phyloP scores from a whole-genome alignment of 257 asterid genomes.

The Capsicum chinense region DNA sequence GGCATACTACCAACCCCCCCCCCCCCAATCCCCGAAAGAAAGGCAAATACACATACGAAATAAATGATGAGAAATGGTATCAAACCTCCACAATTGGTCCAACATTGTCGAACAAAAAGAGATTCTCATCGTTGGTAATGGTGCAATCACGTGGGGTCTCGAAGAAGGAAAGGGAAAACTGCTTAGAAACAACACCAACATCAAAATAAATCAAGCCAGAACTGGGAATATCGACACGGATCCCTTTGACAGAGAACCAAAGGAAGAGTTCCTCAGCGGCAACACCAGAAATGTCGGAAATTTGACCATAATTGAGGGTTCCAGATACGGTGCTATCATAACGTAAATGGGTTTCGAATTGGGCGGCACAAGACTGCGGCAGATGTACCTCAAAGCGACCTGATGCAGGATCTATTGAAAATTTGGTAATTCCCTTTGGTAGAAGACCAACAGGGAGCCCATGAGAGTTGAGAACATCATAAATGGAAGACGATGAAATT shows the following conservation, averaged over 20 bases:
- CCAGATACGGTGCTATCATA: conserved; percentile 70
- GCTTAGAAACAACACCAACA: conserved; percentile 80
- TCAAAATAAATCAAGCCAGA: conserved; percentile 93
- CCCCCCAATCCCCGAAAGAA: neutral
- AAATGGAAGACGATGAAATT: conserved; percentile 41
- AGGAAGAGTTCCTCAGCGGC: conserved; percentile 81
- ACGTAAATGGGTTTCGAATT: conserved; percentile 74
- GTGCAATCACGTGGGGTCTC: conserved; percentile 81
- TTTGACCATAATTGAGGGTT: conserved; percentile 49
- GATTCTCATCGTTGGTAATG: conserved; percentile 28
- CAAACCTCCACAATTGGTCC: conserved; percentile 54
- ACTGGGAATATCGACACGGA: conserved; percentile 80
- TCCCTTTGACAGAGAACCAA: conserved; percentile 81
- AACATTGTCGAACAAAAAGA: conserved; percentile 36
- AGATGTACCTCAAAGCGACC: conserved; percentile 64
- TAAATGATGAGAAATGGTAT: neutral
- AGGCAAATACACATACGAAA: neutral
- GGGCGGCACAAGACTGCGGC: conserved; percentile 66
- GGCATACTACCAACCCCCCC: neutral
- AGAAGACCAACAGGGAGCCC: conserved; percentile 77
- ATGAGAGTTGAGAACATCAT: conserved; percentile 59
- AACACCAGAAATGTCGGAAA: conserved; percentile 65
- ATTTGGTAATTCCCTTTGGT: conserved; percentile 69
- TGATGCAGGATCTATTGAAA: conserved; percentile 52
- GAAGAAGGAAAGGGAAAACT: conserved; percentile 74